These are phyloP conservation scores for Citrus medica DNA, from an alignment of 345 rosid species.

Conservation along the genomic window DNA sequence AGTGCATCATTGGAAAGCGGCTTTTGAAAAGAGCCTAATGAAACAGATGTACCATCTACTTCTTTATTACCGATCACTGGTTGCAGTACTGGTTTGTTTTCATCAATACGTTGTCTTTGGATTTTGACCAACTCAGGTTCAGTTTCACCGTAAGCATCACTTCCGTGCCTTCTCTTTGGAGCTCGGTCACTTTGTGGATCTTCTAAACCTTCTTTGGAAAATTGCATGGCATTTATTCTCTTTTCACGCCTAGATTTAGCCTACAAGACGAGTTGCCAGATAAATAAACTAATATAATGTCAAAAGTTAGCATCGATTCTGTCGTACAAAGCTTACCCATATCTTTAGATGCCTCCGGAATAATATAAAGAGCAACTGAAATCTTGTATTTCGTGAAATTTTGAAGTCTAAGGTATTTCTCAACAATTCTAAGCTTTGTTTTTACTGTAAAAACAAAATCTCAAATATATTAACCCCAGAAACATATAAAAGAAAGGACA, in stretches of 20 bases:
- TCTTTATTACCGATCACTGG: constrained; percentile 16
- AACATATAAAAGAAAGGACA: too few species aligned
- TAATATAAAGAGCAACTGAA: constrained; percentile 33
- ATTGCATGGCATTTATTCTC: constrained; percentile 51
- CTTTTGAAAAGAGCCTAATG: constrained; percentile 16
- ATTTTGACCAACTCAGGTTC: constrained; percentile 17
- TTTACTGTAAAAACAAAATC: not conserved
- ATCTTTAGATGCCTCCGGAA: constrained; percentile 58
- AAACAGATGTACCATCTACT: constrained; percentile 5
- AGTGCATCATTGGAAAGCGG: constrained; percentile 13
- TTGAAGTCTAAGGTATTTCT: not conserved
- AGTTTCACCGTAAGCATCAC: constrained; percentile 19
- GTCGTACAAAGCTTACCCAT: constrained; percentile 54
- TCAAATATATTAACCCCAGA: too few species aligned
- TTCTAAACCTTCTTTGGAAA: constrained; percentile 55
- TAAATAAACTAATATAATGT: constrained; percentile 5
- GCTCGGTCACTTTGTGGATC: constrained; percentile 24
- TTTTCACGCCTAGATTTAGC: constrained; percentile 55
- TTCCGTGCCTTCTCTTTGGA: constrained; percentile 14
- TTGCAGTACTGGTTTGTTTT: constrained; percentile 13
- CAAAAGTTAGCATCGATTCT: constrained; percentile 10
- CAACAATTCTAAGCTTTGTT: not conserved
- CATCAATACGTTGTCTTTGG: not conserved
- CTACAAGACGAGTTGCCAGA: constrained; percentile 26
- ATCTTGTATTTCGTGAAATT: constrained; percentile 33